Conservation (phyloP, 2,329 filamentous ascomycete species). For the Xenoacremonium recifei region DNA sequence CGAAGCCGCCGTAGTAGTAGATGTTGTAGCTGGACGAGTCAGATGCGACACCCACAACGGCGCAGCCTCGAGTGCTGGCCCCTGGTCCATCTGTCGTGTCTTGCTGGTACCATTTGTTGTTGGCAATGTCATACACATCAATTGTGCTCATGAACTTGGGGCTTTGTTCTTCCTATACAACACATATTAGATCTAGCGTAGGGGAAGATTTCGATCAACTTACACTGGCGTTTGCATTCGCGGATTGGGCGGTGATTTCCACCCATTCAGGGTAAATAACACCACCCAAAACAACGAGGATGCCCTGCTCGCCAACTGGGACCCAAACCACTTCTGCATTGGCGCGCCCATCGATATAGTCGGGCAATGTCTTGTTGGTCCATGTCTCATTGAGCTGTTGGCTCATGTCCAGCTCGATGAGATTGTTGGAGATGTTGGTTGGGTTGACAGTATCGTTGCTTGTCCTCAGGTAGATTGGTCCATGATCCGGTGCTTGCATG, state of each 20-base stretch:
- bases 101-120: constrained; percentile 67
- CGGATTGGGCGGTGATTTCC: constrained; percentile 20
- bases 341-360: constrained; percentile 51
- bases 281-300: constrained; percentile 75
- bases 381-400: constrained; percentile 50
- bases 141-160: constrained; percentile 70
- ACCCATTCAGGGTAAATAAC: constrained; percentile 60
- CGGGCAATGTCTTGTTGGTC: constrained; percentile 54
- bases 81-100: constrained; percentile 59
- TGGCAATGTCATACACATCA: constrained; percentile 74
- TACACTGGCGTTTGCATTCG: constrained; percentile 32
- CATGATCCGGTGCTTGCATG: constrained; percentile 48
- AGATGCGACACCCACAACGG: constrained; percentile 68
- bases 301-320: constrained; percentile 72
- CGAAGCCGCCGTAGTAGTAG: constrained; percentile 80
- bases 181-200: constrained; percentile 1
- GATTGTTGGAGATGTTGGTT: constrained; percentile 48
- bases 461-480: constrained; percentile 43
- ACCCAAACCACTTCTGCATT: constrained; percentile 71
- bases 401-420: constrained; percentile 62
- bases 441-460: constrained; percentile 37
- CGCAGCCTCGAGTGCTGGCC: constrained; percentile 65
- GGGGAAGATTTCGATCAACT: constrained; percentile 8
- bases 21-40: constrained; percentile 77
- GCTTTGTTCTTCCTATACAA: constrained; percentile 57